These are phyloP conservation scores for Venturia aucupariae DNA, from an alignment of 2,329 filamentous ascomycete species.

Conservation along the genomic window DNA sequence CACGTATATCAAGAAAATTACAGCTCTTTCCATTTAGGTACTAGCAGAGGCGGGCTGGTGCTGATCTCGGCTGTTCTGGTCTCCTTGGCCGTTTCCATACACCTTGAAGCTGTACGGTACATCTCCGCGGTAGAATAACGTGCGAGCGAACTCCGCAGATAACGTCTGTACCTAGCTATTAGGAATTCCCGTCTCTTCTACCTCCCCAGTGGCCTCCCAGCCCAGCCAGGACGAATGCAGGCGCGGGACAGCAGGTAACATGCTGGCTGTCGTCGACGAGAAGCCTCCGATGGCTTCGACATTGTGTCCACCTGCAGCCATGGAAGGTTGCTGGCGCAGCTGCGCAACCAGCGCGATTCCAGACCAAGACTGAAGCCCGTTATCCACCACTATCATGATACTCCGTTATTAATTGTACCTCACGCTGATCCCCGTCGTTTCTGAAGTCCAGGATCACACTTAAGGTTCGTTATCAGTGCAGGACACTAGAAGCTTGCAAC, in stretches of 20 bases:
- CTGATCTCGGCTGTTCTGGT: background rate
- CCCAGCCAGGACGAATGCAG: background rate
- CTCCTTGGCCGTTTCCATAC: background rate
- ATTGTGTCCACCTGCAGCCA: background rate
- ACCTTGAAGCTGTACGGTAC: background rate
- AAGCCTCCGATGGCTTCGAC: background rate
- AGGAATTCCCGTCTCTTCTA: no score
- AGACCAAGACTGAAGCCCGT: background rate
- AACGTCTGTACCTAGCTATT: no score
- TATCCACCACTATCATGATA: background rate
- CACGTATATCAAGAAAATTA: background rate
- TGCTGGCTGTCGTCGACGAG: background rate
- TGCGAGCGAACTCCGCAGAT: no score
- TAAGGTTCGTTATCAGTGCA: conserved; percentile 6
- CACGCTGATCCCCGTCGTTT: background rate
- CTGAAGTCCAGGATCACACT: background rate
- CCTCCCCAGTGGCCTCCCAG: no score
- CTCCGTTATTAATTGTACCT: background rate
- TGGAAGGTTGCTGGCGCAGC: background rate
- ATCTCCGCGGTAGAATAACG: no score
- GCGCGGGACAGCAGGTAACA: background rate
- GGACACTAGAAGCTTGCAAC: background rate
- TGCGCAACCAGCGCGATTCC: background rate
- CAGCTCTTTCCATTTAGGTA: background rate
- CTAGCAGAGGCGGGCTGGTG: background rate